Conservation (phyloP, 306 rosid species). For the Lotus japonicus region DNA sequence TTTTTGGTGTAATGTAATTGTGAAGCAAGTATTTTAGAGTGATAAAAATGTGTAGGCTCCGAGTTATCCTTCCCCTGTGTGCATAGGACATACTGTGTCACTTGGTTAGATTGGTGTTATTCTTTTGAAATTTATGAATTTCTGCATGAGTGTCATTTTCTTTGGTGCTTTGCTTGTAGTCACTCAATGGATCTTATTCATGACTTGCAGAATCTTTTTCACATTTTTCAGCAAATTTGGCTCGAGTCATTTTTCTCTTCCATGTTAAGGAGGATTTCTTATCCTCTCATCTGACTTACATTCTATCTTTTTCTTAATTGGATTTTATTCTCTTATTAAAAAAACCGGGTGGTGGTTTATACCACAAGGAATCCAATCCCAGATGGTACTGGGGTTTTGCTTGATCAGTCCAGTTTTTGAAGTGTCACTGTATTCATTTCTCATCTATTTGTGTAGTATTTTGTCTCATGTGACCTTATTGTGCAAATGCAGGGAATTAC, state of each 20-base stretch:
- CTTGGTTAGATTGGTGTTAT: background rate
- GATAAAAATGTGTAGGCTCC: constrained; percentile 7
- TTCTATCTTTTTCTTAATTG: background rate
- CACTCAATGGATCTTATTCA: background rate
- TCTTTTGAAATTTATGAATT: constrained; percentile 9
- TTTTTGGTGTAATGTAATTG: constrained; percentile 5
- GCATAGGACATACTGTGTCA: constrained; percentile 8
- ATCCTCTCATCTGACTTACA: background rate
- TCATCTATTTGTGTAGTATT: constrained; percentile 9
- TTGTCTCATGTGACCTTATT: constrained; percentile 1
- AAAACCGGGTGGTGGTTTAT: background rate
- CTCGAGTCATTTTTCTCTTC: background rate
- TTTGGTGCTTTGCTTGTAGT: background rate
- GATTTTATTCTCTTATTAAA: background rate
- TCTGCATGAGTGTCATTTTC: background rate
- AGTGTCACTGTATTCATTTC: constrained; percentile 13
- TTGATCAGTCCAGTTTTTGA: constrained; percentile 9
- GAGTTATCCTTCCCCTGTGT: constrained; percentile 4
- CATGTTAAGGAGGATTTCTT: background rate
- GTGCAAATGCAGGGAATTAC: constrained; percentile 57
- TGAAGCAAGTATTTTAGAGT: constrained; percentile 1
- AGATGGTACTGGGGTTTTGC: background rate
- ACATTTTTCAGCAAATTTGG: background rate
- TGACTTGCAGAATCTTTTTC: background rate
- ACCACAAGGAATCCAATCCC: background rate